These are phyloP conservation scores for Fusarium piperis DNA, from an alignment of 2,329 filamentous ascomycete genomes.

Conservation along the genomic window DNA sequence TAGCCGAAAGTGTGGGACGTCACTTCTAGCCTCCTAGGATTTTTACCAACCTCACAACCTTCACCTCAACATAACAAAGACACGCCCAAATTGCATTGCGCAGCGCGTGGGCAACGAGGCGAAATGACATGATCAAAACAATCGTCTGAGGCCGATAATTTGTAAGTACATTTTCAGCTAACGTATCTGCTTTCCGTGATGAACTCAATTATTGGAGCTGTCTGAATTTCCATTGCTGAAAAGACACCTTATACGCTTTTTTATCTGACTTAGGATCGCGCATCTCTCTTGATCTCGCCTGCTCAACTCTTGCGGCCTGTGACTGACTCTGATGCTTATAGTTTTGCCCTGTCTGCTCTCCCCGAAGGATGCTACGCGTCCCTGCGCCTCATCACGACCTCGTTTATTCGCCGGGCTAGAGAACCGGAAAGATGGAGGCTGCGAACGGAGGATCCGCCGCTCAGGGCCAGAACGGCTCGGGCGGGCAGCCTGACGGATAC, in stretches of 20 bases:
- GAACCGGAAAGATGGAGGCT: constrained; percentile 51
- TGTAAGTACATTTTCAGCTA: constrained; percentile 38
- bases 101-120: background rate
- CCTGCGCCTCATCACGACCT: constrained; percentile 16
- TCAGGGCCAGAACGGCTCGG: constrained; percentile 54
- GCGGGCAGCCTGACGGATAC: constrained; percentile 69
- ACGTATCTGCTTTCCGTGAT: constrained; percentile 51
- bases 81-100: constrained; percentile 9
- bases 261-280: constrained; percentile 47
- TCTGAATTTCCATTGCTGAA: constrained; percentile 74
- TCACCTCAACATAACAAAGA: constrained; percentile 12
- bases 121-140: constrained; percentile 16
- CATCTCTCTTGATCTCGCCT: background rate
- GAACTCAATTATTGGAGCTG: constrained; percentile 78
- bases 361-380: constrained; percentile 38
- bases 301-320: background rate
- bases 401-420: constrained; percentile 31
- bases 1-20: constrained; percentile 19
- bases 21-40: constrained; percentile 17
- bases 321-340: constrained; percentile 24
- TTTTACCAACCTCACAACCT: constrained; percentile 22
- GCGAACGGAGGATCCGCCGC: constrained; percentile 51
- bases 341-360: constrained; percentile 2
- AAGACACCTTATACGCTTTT: constrained; percentile 67
- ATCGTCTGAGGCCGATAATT: background rate